Percentiles rank a stretch among this genome's conserved stretches.
Evolutionary conservation across 2,329 filamentous ascomycete genomes (phyloP).

Genomic region (Fusarium abutilonis): DNA sequence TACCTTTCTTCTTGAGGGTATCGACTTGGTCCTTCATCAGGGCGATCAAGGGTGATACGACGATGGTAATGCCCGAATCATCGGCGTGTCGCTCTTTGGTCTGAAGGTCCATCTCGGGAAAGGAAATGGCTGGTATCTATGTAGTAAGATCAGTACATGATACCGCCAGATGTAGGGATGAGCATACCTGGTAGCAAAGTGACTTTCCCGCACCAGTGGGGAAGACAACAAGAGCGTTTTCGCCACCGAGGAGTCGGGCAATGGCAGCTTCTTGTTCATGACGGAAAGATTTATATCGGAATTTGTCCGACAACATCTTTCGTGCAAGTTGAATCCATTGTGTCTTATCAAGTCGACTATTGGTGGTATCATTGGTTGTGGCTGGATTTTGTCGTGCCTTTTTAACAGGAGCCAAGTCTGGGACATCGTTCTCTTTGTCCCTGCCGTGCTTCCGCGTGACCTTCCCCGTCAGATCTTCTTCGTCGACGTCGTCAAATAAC

Average conservation of each 20-base stretch:
- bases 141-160: background rate
- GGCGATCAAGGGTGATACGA: constrained; percentile 66
- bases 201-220: constrained; percentile 62
- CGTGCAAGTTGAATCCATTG: constrained; percentile 33
- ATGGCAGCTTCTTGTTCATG: constrained; percentile 59
- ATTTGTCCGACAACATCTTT: constrained; percentile 51
- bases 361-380: background rate
- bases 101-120: constrained; percentile 54
- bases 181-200: constrained; percentile 57
- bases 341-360: background rate
- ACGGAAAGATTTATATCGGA: constrained; percentile 54
- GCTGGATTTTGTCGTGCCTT: constrained; percentile 19
- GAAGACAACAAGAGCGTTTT: constrained; percentile 57
- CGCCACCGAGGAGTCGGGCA: constrained; percentile 48
- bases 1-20: constrained; percentile 58
- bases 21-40: constrained; percentile 71
- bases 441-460: constrained; percentile 19
- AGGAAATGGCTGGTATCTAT: constrained; percentile 59
- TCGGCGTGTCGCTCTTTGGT: constrained; percentile 41
- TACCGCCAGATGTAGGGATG: background rate
- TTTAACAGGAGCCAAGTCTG: constrained; percentile 4
- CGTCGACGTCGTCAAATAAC: constrained; percentile 34
- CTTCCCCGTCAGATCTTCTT: constrained; percentile 22
- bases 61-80: constrained; percentile 62
- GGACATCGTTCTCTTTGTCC: constrained; percentile 2